Base-by-base conservation (phyloP, 2,329 filamentous ascomycete species). In the Fusarium sp. region DNA sequence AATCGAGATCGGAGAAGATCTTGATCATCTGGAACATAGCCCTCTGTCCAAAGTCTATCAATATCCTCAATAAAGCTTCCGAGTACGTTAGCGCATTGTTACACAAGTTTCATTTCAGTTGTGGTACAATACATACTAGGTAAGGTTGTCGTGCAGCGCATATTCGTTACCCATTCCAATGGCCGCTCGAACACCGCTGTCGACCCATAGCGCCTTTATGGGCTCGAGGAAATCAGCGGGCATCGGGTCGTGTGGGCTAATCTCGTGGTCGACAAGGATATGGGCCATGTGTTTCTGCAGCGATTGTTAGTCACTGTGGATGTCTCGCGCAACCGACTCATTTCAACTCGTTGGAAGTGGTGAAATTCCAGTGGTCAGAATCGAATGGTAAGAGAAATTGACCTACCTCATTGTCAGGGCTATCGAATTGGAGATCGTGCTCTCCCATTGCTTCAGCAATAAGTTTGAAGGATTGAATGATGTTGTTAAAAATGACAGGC, bases 151-250 rank as follows among this genome's bases (percentile, higher is more conserved):
- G 80, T 98, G 94, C 52, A 98, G 87, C 20, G 96, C 95, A 81
- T 95, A 98, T 83, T 98, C 95, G 80, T 98, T 97, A 74, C 96
- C 96, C 82, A 96, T 95, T 52, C 90, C 86, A 71, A 98, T 96
- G n/a, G 94, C 94, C 75, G 90, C 85, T 79, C 94, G 93, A 56
- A 98, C 92, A 64, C 94, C 94, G 43, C 82, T 84, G 80, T 99
- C 95, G 27, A 83, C 83, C 96, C 95, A 99, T 65, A 98, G 85
- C 56, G 86, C 86, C 80, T 92, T 93, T 84, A 98, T 92, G 8
- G 95, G 94, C 76, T 90, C 84, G 67, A 96, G 84, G 82, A 92
- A 96, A 69, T 94, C 90, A 58, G 84, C 81, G 4, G 94, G 93
- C 79, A 98, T 91, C 15, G 89, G 86, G 68, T 98, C 94, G 69